Evolutionary conservation across 2,329 filamentous ascomycete genomes (phyloP), one percentile per base, ranked within the genome.

Genomic region (Arthrobotrys sinensis): DNA sequence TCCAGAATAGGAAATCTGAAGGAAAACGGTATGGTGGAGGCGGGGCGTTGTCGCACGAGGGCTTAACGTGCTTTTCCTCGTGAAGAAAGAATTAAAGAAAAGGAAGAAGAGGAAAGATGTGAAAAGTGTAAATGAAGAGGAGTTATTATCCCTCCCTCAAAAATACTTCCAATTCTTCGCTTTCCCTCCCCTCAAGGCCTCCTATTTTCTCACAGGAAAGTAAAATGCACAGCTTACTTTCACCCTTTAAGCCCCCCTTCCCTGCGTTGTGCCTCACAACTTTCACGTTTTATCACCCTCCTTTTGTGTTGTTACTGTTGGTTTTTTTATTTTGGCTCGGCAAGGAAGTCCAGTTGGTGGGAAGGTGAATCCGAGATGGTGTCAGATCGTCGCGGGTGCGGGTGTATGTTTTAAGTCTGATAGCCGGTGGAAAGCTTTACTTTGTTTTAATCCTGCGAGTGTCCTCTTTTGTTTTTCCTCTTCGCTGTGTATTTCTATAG

Each of bases 1-100:
- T 64, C 72, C 65, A 21, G 57, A 76, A 76, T 76, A 76, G 72
- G 72, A 70, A 76, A 76, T 76, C 46, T 69, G 72, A 76, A 76
- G 72, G 64, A 69, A 64, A 76, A 65, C 65, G 72, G 72, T 69
- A 75, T 76, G 72, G 64, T 68, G 52, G 48, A 76, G 45, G 72
- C 72, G 72, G 52, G 46, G 24, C 34, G 16, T 24, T 24, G 36
- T 46, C 16, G n/a, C 40, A 36, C n/a, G 21, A 4, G 38, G 24
- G 24, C 4, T 38, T 12, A 60, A 45, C 52, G 40, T 14, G 40
- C 32, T 14, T 28, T 28, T 28, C 24, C 24, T 28, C 24, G 24
- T 28, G 24, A 28, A 10, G 45, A 38, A n/a, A 14, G n/a, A 12
- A 16, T 14, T 45, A 40, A 53, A 52, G 16, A 43, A 38, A 4